Evolutionary conservation across 768 basidiomycete genomes (phyloP), one percentile per base, ranked within the genome.

Genomic region (Filobasidium floriforme): DNA sequence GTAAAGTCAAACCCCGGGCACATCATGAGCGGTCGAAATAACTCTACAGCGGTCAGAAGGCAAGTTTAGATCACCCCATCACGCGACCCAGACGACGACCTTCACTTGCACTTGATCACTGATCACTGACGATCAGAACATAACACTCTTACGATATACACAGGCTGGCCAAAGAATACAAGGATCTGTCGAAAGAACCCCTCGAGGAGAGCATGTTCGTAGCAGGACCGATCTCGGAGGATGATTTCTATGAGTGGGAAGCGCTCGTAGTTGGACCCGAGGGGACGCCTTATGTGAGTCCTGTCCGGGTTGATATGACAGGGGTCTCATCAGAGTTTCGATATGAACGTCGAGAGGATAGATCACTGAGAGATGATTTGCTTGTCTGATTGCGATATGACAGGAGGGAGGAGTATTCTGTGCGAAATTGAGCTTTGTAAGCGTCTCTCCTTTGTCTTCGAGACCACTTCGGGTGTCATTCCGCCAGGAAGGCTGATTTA

Each of bases 231-330:
- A 82, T 93, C 70, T 87, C 89, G 63, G 92, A 96, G 80, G 86
- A 88, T 64, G 91, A 96, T 79, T 90, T 97, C 82, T 91, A 96
- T 79, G 88, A 87, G 65, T 94, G 92, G 92, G 92, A 96, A 79
- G 92, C 92, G 9, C 82, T 97, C 71, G 92, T 97, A 61, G 87
- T 85, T 74, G 92, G 92, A 1, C 92, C 92, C 24, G 89, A 92
- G 74, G 92, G 91, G 69, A 97, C 92, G 41, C 92, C 92, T 1
- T 96, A 92, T 73, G 90, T 92, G 78, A 77, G 87, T 81, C 29
- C 12, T 43, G 29, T 60, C 67, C 61, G 24, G 59, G 1, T 43
- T 57, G 26, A 57, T 57, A 57, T 5, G 24, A 24, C 18, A 49
- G 46, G 14, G 46, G 46, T 37, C 32, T 4, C 3, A 37, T 9